These are phyloP conservation scores for Kokia cookei DNA, from an alignment of 441 rosid genomes.

Conservation along the genomic window DNA sequence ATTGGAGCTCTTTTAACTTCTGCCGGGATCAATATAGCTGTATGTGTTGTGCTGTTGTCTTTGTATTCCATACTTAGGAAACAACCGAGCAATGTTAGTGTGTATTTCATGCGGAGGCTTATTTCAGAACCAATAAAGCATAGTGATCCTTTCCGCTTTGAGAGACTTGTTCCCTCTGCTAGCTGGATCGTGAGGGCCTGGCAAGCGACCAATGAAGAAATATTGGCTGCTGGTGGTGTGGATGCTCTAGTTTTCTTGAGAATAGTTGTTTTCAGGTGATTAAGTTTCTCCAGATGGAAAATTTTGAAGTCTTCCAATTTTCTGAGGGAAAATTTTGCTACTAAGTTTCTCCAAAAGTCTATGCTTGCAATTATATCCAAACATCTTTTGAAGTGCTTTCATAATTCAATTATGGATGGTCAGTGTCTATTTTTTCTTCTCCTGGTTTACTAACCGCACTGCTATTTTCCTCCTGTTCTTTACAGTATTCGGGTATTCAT, in stretches of 20 bases:
- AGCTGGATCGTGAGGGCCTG: conserved; percentile 91
- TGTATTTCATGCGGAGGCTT: conserved; percentile 72
- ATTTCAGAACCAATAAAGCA: conserved; percentile 32
- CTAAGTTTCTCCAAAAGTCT: not conserved
- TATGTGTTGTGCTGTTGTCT: conserved; percentile 56
- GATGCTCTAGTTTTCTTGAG: conserved; percentile 87
- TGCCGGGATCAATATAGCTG: conserved; percentile 72
- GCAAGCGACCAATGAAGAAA: conserved; percentile 77
- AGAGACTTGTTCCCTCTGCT: conserved; percentile 90
- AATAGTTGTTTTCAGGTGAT: conserved; percentile 73
- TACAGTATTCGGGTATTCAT: conserved; percentile 74
- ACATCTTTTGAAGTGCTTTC: not conserved
- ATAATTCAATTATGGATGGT: not conserved
- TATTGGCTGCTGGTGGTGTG: conserved; percentile 65
- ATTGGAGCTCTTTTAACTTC: conserved; percentile 69
- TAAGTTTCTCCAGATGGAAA: conserved; percentile 3
- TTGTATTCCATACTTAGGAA: conserved; percentile 79
- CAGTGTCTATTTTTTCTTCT: not conserved
- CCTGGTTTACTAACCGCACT: conserved; percentile 10
- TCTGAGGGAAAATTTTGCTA: not conserved
- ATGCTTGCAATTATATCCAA: not conserved
- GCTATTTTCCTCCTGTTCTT: conserved; percentile 14
- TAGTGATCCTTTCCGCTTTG: conserved; percentile 44
- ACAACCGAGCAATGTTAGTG: conserved; percentile 68
- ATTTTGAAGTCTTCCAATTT: not conserved